Conservation (phyloP, 208 protist species). For the Vickermania spadyakhi region DNA sequence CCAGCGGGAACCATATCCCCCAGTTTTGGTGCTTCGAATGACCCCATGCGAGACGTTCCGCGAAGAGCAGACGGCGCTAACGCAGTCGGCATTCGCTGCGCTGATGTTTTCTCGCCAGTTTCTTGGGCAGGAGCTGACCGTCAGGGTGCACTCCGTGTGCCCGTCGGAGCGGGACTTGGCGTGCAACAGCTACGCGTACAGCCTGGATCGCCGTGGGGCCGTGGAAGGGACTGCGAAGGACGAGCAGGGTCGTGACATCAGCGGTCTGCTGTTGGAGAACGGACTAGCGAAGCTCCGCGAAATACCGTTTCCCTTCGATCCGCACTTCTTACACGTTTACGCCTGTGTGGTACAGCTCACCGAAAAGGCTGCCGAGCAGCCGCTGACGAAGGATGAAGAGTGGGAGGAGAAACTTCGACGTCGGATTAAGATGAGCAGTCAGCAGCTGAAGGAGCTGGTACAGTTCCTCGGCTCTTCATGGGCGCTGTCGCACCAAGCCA, state of each 20-base stretch:
- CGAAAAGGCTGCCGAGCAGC: not conserved
- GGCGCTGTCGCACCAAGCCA: not conserved
- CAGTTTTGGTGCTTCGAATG: conserved; percentile 30
- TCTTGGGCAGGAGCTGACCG: conserved; percentile 21
- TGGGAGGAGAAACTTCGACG: not conserved
- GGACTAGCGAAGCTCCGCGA: not conserved
- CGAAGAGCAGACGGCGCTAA: conserved; percentile 3
- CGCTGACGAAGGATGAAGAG: not conserved
- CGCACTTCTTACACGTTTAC: not conserved
- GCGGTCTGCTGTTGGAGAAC: not conserved
- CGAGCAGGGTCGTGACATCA: not conserved
- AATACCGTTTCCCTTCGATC: not conserved
- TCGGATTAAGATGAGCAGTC: not conserved
- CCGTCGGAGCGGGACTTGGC: conserved; percentile 36
- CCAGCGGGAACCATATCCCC: conserved; percentile 1
- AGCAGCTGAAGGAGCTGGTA: not conserved
- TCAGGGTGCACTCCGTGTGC: conserved; percentile 30
- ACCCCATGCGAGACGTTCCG: conserved; percentile 18
- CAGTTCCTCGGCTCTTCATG: not conserved
- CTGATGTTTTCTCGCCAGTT: conserved; percentile 35
- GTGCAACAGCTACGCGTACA: conserved; percentile 36
- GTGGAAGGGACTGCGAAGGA: conserved; percentile 1
- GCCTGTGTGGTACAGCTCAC: not conserved
- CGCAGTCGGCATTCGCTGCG: conserved; percentile 20
- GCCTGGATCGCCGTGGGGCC: conserved; percentile 27